phyloP scores from a whole-genome alignment of 1,284 basidiomycete species.

The Tylopilus orsonianus region DNA sequence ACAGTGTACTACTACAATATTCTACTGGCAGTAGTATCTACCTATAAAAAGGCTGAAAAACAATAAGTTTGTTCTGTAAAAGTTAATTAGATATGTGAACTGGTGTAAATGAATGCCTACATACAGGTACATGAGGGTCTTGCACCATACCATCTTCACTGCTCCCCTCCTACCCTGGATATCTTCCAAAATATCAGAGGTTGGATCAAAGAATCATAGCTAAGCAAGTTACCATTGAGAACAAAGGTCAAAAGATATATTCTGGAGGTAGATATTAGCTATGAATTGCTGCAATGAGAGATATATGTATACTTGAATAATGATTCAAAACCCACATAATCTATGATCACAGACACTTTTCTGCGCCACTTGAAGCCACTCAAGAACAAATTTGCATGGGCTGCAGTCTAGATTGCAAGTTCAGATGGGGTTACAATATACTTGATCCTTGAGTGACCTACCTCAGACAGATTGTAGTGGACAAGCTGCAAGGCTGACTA shows the following conservation, averaged over 20 bases:
- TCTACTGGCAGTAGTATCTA: too few relatives aligned
- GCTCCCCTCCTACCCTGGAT: conserved; percentile 43
- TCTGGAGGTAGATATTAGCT: conserved; percentile 39
- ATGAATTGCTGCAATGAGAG: neutral
- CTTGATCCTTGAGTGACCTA: conserved; percentile 5
- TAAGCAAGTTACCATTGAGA: conserved; percentile 62
- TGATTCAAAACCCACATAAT: conserved; percentile 92
- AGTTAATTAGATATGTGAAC: too few relatives aligned
- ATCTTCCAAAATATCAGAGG: conserved; percentile 42
- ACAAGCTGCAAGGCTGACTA: too few relatives aligned
- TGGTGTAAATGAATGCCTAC: too few relatives aligned
- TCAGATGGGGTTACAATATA: conserved; percentile 3
- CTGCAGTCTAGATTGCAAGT: conserved; percentile 48
- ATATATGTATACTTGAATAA: conserved; percentile 74
- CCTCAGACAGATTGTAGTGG: conserved; percentile 90
- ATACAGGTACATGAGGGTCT: too few relatives aligned
- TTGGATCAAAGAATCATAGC: neutral
- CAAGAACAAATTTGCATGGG: conserved; percentile 82
- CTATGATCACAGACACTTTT: conserved; percentile 81
- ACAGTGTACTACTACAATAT: too few relatives aligned
- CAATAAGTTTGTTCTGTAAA: too few relatives aligned
- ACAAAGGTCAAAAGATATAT: conserved; percentile 85
- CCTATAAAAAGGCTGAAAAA: too few relatives aligned
- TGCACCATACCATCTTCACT: too few relatives aligned
- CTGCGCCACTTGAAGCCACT: conserved; percentile 91